Base-by-base conservation (phyloP, 1,284 basidiomycete genomes). In the Pholiota adiposa region DNA sequence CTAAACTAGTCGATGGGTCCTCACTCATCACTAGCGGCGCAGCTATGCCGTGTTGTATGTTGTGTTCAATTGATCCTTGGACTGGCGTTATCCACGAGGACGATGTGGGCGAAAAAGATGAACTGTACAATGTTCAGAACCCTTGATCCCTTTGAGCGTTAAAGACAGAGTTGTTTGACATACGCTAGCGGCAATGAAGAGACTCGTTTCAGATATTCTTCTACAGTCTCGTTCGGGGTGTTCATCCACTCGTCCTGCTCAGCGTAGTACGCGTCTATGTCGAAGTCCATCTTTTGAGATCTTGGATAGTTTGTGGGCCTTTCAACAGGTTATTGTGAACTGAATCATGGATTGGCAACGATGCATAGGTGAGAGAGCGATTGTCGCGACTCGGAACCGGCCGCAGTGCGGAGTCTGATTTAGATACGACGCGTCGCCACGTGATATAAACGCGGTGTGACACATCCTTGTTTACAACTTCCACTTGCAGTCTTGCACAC, bases 201-300 rank as follows among this genome's bases (percentile, higher is more conserved):
- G 25, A 74, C 63, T 33, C 74, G 71, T 44, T 66, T 62, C 31
- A 73, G 54, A 59, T 75, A 78, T 43, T 73, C 72, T 40, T 75
- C 64, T 38, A 75, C 54, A 33, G 72, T 70, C 63, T 85, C 83
- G 38, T 84, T 80, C n/a, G 83, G 80, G 16, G 82, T 61, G 44
- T 74, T 78, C 83, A 87, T 83, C 14, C 75, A 77, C 54, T 73
- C 72, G 54, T 86, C 81, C 69, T 82, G 81, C 69, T 86, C 83
- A 6, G 68, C 70, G 63, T 82, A 87, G 64, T 84, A 87, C 0
- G 70, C 67, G 12, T 83, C 74, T 4, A 77, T 25, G 54, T 77
- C 70, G 59, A 77, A 70, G 36, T 70, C 67, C 72, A 73, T 74
- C n/a, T 52, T 31, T 53, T 16, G 36, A 25, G 38, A 43, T 29